Base-by-base conservation (phyloP, 2,329 filamentous ascomycete species). In the Claviceps cyperi region DNA sequence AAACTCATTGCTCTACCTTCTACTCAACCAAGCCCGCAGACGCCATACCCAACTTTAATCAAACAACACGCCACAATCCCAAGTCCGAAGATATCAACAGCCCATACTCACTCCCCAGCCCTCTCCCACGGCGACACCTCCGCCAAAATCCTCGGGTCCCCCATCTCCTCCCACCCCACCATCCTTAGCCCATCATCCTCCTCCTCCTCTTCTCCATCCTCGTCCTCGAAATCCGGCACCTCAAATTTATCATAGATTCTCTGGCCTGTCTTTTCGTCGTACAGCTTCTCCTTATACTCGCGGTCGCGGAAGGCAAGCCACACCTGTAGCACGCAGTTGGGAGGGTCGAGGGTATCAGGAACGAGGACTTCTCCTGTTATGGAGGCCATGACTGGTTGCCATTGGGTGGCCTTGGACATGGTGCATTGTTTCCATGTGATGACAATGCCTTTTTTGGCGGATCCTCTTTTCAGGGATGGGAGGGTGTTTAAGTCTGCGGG, bases 171-270 rank as follows among this genome's bases (percentile, higher is more conserved):
- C 64, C 84, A 83, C 0, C 64, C 58, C 32, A 89, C 52, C 6
- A 71, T 71, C n/a, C 81, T 74, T 46, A 75, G 69, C 1, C 84
- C 84, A 53, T 82, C 74, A 50, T 84, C 77, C 14, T 83, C 76
- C 13, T 78, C 74, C 37, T 71, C 72, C 0, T 72, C 71, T 1
- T 28, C 41, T 6, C n/a, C 41, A 28, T 1, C 39, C 39, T 76
- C 76, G 0, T 81, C 79, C 6, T 80, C 75, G 7, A 78, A 69
- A 11, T 77, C 77, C 0, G 83, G 83, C 57, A 81, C 80, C 58
- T 94, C 87, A 55, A 94, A 92, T 51, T 81, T 85, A 54, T 76
- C 80, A 57, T 91, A 94, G 9, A 87, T 66, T 9, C 87, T 76
- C 53, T 84, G 72, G 0, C 87, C 88, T 0, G 84, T 82, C 39